Base-by-base conservation (phyloP, 2,329 filamentous ascomycete species). In the Fusarium sambucinum region DNA sequence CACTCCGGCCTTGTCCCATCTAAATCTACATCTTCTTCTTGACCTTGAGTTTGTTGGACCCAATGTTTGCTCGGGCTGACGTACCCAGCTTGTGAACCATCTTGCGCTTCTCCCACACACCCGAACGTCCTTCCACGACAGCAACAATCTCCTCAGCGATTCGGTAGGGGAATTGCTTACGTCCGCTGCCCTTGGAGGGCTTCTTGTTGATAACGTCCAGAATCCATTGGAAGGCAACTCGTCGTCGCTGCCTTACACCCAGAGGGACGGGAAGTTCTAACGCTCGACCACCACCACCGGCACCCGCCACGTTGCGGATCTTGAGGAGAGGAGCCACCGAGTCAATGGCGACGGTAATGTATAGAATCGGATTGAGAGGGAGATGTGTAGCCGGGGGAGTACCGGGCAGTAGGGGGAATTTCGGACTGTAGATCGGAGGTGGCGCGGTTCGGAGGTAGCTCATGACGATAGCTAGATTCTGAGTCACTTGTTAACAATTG, bases 341-440 rank as follows among this genome's bases (percentile, higher is more conserved):
- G 84, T 99, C 96, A 74, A 99, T 90, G 32, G 94, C 94, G 32
- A 96, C 86, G 14, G 91, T 93, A 47, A 99, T 89, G 82, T 98
- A 99, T 55, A 92, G 87, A 55, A 96, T 86, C 2, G 96, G 96
- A 79, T 97, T 92, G 32, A 97, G 88, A 4, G 96, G 94, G 12
- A 99, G 90, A 73, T 95, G 90, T 6, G 86, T 83, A 25, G 92
- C 84, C 2, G 94, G 92, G 2, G 94, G 93, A 3, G 90, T 85
- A 58, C 92, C 92, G 3, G 93, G 91, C 33, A 95, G 83, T 30
- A 96, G 87, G 17, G 91, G 90, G 55, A 87, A 89, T 62, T 85
- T 81, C 23, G 92, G 88, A 78, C 90, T 92, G 76, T 91, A 84
- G 66, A 87, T 90, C 19, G 96, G 96, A 14, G 94, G 87, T 3